Base-by-base conservation (phyloP, 768 basidiomycete genomes). In the Mycena floridula region DNA sequence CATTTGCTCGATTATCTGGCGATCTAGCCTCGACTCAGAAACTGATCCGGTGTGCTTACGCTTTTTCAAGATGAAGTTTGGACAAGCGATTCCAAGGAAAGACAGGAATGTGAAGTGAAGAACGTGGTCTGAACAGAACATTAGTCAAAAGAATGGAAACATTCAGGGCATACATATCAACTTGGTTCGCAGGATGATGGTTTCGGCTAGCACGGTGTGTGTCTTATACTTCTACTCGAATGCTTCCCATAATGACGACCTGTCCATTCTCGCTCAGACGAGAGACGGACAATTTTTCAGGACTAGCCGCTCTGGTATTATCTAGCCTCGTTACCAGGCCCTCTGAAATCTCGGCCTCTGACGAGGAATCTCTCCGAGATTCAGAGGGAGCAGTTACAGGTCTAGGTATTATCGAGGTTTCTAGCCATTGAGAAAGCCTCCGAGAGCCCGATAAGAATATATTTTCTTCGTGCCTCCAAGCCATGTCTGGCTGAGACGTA, bases 81-180 rank as follows among this genome's bases (percentile, higher is more conserved):
- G 47, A 27, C 35, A 26, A 6, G 7, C 35, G 16, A 16, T 26
- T 22, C 43, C 47, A 20, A 44, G 25, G 30, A 48, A 38, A 37
- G 47, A 48, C 16, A 26, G 21, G 22, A 38, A 25, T 5, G 25
- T 48, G 23, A 22, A 43, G 7, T 48, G 42, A 21, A 44, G 42
- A 20, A 48, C 47, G 27, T 44, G 15, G 32, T 35, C 18, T 35
- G 1, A 30, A n/a, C n/a, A 25, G n/a, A n/a, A 25, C n/a, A 15
- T 25, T 13, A 1, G 7, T 2, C 15, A 15, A 3, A 23, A 15
- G 3, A 25, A 38, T 25, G 9, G 18, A 30, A 8, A 7, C n/a
- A n/a, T n/a, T n/a, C n/a, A n/a, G n/a, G n/a, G 45, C 45, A 1
- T 32, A 52, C 50, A 51, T 3, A 54, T 51, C 11, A 54, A 45